A percentile compares a stretch with the other conserved stretches of the same genome.
Evolutionary conservation across 345 rosid species (phyloP).

Genomic region (Orychophragmus violaceus): DNA sequence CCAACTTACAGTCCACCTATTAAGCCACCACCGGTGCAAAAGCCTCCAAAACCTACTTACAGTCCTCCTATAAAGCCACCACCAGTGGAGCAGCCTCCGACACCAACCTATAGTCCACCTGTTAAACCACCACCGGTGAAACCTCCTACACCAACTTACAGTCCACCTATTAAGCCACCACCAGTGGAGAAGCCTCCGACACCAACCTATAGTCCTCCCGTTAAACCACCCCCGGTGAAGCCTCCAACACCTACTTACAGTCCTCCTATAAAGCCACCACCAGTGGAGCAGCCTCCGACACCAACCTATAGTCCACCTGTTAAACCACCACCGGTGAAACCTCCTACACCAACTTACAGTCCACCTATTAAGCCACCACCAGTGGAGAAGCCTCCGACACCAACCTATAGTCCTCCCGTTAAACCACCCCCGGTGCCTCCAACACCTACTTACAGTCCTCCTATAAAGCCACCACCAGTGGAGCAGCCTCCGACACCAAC

Average conservation of each 20-base stretch:
- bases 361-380: not conserved
- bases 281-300: not conserved
- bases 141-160: conserved; percentile 3
- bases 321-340: not conserved
- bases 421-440: conserved; percentile 16
- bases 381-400: conserved; percentile 1
- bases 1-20: not conserved
- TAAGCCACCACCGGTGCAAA: not conserved
- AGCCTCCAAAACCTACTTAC: not conserved
- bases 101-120: not conserved
- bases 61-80: not conserved
- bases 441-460: conserved; percentile 15
- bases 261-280: not conserved
- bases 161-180: not conserved
- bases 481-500: conserved; percentile 12
- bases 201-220: conserved; percentile 5
- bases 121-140: not conserved
- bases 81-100: not conserved
- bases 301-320: conserved; percentile 9
- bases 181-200: not conserved
- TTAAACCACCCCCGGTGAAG: not conserved
- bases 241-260: conserved; percentile 8
- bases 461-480: not conserved
- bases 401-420: not conserved
- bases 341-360: conserved; percentile 1